Percentiles rank a stretch among this genome's conserved stretches.
phyloP scores from a whole-genome alignment of 2,329 filamentous ascomycete genomes.

The Colletotrichum sp. region DNA sequence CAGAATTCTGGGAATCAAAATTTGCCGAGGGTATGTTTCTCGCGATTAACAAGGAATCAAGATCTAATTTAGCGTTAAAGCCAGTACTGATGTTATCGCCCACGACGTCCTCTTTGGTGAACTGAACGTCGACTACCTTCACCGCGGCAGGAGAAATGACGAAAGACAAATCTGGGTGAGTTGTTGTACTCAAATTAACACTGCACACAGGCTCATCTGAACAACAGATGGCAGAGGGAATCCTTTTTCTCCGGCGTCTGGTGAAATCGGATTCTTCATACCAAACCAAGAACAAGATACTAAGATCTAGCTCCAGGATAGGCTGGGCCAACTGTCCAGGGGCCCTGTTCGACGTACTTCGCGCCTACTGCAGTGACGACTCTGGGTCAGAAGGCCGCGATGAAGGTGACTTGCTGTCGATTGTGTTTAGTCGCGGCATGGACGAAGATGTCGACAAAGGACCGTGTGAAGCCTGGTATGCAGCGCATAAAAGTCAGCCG shows the following conservation, averaged over 20 bases:
- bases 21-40: neutral
- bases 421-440: neutral
- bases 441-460: neutral
- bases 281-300: neutral
- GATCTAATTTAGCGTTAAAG: neutral
- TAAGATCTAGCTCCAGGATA: neutral
- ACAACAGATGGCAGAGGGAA: neutral
- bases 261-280: neutral
- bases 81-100: neutral
- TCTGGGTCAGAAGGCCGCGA: neutral
- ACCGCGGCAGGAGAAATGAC: neutral
- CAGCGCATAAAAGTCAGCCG: neutral
- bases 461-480: neutral
- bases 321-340: neutral
- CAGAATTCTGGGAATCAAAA: neutral
- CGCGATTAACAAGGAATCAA: neutral
- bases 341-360: neutral
- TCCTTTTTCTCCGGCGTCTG: neutral
- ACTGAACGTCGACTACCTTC: neutral
- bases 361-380: neutral
- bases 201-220: neutral
- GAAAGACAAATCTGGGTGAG: neutral
- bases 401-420: neutral
- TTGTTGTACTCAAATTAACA: neutral
- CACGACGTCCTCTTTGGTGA: neutral